Evolutionary conservation across 108 stramenopile species (phyloP), one percentile per base, ranked within the genome.

Genomic region (Cyclostephanos invisitatus): DNA sequence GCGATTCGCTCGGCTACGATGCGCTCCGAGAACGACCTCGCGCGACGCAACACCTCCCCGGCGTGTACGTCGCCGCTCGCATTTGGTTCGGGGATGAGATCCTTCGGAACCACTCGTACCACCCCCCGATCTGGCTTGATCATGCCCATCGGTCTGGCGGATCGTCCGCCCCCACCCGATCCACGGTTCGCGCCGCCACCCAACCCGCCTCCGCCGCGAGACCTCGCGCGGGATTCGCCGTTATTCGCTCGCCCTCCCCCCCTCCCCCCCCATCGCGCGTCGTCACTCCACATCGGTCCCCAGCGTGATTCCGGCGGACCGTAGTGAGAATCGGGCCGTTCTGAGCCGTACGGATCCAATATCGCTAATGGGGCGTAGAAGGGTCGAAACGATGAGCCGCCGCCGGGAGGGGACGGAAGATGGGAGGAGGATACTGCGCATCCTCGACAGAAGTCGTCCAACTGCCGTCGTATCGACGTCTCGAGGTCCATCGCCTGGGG

Each of bases 401-500:
- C 69, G 58, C 40, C 10, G 8, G 40, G 40, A 8, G 40, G 40
- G 12, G 40, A 9, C 40, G 40, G 3, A 42, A 53, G 73, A 44
- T n/a, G n/a, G n/a, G n/a, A n/a, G n/a, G n/a, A n/a, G n/a, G n/a
- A n/a, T n/a, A n/a, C n/a, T n/a, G n/a, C n/a, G n/a, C n/a, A n/a
- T n/a, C n/a, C n/a, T 65, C 51, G 62, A 10, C 84, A 51, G 57
- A 82, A 79, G 9, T 67, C 64, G 54, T 87, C 64, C 21, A 93
- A 62, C 72, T 93, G 92, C 22, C 38, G 18, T 62, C 89, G 78
- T 18, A 94, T 90, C 3, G 73, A 81, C 37, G 74, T 51, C 10
- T 80, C 77, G 11, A 94, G 62, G 54, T 94, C 89, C 74, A 90
- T 64, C 47, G 80, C 88, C 61, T 86, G 70, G 18, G 64, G 70